A percentile compares a stretch with the other conserved stretches of the same genome.
Evolutionary conservation across 1,284 basidiomycete genomes (phyloP).

Genomic region (Mrakiaceae sp.): DNA sequence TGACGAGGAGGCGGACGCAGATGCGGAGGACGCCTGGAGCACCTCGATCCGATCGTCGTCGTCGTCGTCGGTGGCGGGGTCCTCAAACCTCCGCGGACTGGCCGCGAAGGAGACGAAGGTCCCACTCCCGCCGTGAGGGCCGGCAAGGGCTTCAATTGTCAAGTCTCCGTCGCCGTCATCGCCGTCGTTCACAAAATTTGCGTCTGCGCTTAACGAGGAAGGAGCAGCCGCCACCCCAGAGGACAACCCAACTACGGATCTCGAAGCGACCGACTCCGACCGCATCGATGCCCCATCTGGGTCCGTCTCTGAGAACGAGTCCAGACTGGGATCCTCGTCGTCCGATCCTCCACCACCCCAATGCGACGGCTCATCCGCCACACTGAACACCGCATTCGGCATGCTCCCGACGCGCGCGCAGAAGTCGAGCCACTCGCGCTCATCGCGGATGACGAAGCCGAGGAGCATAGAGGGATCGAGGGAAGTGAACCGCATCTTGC

Average conservation of each 20-base stretch:
- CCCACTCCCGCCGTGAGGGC: background rate
- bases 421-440: constrained; percentile 75
- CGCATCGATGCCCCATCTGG: constrained; percentile 31
- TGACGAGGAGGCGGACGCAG: background rate
- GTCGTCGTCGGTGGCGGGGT: background rate
- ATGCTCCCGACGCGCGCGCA: constrained; percentile 54
- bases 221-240: background rate
- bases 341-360: constrained; percentile 45
- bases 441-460: constrained; percentile 75
- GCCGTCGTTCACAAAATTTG: background rate
- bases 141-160: background rate
- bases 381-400: constrained; percentile 63
- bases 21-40: background rate
- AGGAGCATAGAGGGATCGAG: constrained; percentile 95
- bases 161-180: background rate
- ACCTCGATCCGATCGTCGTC: background rate
- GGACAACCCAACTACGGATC: no score
- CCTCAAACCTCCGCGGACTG: no score
- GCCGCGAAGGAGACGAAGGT: background rate
- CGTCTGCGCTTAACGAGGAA: background rate
- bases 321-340: constrained; percentile 62
- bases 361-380: constrained; percentile 71
- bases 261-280: background rate
- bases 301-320: constrained; percentile 64
- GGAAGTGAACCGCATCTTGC: constrained; percentile 83